Conservation (phyloP, 176 grass and related monocot genomes). For the Oryza nivara region DNA sequence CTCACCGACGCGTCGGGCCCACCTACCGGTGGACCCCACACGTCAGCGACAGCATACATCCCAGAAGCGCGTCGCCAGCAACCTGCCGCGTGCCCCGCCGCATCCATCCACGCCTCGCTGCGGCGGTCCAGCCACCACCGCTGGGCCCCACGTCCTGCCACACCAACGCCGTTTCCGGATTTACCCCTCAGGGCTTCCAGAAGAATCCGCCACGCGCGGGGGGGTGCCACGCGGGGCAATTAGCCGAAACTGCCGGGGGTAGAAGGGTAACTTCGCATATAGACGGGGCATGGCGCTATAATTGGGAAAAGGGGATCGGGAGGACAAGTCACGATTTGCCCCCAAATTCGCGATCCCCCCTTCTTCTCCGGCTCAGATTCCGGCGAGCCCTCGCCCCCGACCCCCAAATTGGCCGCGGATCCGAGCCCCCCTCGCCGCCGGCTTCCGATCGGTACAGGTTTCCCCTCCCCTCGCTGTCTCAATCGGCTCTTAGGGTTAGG, state of each 20-base stretch:
- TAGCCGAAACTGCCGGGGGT: neutral
- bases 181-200: neutral
- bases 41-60: neutral
- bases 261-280: slow-evolving; percentile 17
- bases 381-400: neutral
- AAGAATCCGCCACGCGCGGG: neutral
- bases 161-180: neutral
- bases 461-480: slow-evolving; percentile 29
- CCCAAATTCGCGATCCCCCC: slow-evolving; percentile 33
- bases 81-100: neutral
- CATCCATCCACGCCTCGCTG: neutral
- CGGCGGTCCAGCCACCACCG: neutral
- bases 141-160: neutral
- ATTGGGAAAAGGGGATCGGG: slow-evolving; percentile 17
- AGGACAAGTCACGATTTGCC: neutral
- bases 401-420: slow-evolving; percentile 42
- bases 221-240: neutral
- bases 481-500: slow-evolving; percentile 60
- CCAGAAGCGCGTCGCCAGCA: neutral
- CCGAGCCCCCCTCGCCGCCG: slow-evolving; percentile 14
- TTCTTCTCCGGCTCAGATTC: slow-evolving; percentile 33
- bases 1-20: neutral
- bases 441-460: slow-evolving; percentile 36
- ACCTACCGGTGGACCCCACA: neutral
- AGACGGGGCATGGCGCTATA: neutral